A percentile compares a stretch with the other conserved stretches of the same genome.
These are phyloP conservation scores for Speleostelium caveatum DNA, from an alignment of 78 protist species.

Conservation along the genomic window DNA sequence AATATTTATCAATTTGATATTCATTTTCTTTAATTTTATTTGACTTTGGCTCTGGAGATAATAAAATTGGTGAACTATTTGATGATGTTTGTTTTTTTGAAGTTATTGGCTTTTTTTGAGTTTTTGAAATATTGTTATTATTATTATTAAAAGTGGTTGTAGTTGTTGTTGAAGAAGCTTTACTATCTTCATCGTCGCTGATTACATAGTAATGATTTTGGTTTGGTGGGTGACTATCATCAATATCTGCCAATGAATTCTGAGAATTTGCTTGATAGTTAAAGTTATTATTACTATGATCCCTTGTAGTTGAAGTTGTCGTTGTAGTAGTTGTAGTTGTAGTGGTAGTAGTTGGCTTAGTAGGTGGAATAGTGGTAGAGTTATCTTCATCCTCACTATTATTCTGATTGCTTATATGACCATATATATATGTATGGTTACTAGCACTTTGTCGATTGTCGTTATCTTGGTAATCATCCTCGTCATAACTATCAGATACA, in stretches of 20 bases:
- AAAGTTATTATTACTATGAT: too few relatives aligned
- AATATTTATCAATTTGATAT: conserved; percentile 1
- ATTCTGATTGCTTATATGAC: not conserved
- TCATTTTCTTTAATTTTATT: conserved; percentile 11
- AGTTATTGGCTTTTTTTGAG: too few relatives aligned
- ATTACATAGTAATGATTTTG: not conserved
- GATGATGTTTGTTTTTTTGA: not conserved
- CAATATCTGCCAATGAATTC: not conserved
- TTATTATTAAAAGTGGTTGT: not conserved
- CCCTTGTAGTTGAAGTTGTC: not conserved
- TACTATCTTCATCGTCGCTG: not conserved
- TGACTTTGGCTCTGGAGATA: too few relatives aligned
- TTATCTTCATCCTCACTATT: not conserved
- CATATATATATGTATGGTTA: not conserved
- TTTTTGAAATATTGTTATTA: too few relatives aligned
- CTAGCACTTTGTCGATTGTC: too few relatives aligned
- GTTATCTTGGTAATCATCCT: not conserved
- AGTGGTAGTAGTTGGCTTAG: not conserved
- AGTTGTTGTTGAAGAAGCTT: not conserved
- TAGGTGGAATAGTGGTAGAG: not conserved
- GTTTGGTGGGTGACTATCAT: not conserved
- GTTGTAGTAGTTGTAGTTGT: not conserved
- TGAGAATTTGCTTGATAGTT: not conserved
- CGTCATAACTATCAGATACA: too few relatives aligned
- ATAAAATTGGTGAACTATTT: too few relatives aligned